phyloP scores from a whole-genome alignment of 2,329 filamentous ascomycete species.

The Myriosclerotinia scirpicola region DNA sequence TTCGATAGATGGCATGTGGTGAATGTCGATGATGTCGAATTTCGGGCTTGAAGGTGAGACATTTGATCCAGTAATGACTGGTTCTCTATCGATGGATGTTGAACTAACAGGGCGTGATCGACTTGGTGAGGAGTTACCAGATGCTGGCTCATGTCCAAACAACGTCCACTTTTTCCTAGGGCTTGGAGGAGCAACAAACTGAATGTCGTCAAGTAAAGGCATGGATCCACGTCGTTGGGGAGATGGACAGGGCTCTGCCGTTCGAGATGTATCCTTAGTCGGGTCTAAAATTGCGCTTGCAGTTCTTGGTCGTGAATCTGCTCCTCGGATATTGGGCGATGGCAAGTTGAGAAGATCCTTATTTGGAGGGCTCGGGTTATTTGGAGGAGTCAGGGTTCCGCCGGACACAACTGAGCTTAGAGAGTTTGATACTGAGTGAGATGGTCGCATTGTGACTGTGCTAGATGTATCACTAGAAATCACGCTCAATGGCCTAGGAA shows the following conservation, averaged over 20 bases:
- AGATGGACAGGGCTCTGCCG: conserved; percentile 41
- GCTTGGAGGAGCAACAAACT: conserved; percentile 37
- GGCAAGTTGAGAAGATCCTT: conserved; percentile 44
- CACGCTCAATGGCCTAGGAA: conserved; percentile 77
- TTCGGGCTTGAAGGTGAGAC: conserved; percentile 16
- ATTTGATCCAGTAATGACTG: conserved; percentile 24
- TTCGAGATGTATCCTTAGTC: conserved; percentile 38
- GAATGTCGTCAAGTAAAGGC: conserved; percentile 49
- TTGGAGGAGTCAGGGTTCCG: conserved; percentile 44
- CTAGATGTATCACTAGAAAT: conserved; percentile 83
- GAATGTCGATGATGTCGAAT: conserved; percentile 26
- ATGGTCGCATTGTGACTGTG: conserved; percentile 63
- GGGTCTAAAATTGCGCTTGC: conserved; percentile 65
- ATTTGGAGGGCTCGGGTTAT: conserved; percentile 37
- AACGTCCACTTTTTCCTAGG: conserved; percentile 42
- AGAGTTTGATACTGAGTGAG: conserved; percentile 72
- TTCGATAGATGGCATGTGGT: conserved; percentile 34
- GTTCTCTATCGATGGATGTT: conserved; percentile 43
- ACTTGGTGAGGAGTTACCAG: conserved; percentile 49
- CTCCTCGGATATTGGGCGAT: conserved; percentile 44
- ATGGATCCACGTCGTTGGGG: conserved; percentile 57
- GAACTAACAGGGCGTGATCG: conserved; percentile 45
- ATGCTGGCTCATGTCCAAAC: conserved; percentile 37
- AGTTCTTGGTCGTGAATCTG: conserved; percentile 63
- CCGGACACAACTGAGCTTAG: conserved; percentile 73